Base-by-base conservation (phyloP, 305 asterid species). In the Fraxinus nigra region DNA sequence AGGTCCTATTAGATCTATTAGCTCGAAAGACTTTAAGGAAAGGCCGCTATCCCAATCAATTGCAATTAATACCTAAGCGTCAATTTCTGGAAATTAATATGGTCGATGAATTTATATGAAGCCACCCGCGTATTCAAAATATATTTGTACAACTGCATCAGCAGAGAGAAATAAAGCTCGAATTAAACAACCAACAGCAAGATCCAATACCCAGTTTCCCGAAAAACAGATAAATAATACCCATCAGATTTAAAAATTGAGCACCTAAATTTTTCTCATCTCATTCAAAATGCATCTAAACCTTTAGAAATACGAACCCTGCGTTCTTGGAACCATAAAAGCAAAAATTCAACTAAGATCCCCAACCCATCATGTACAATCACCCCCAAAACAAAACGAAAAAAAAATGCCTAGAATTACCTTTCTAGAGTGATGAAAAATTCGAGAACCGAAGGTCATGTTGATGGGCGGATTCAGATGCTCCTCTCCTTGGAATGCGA, bases 381-480 rank as follows among this genome's bases (percentile, higher is more conserved):
- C 24, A 48, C 11, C 79, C 22, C 3, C 1, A 35, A 35, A 37
- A 80, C 30, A 6, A 48, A 18, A 13, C 6, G 7, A 34, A 35
- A 72, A n/a, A 51, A 61, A 20, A 37, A 24, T 8, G 33, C 20
- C 14, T 9, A 46, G 65, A 69, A 59, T n/a, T 48, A 56, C 87
- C 84, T 84, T 80, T 61, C 51, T 72, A 20, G 82, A 81, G 77
- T 77, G 87, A 59, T 43, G 77, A 54, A 84, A 16, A 72, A 84
- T 80, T 46, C 84, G 74, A 40, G 87, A 72, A 3, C 82, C 84
- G 69, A 40, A 77, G 18, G 80, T 70, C 87, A 84, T 84, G 84
- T 20, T 59, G 79, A 10, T 77, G n/a, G 80, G 82, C 81, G 26
- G 84, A 80, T 63, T 35, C 46, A 67, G 78, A 61, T 79, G 40